Conservation (phyloP, 768 basidiomycete genomes). For the Trametes maxima region DNA sequence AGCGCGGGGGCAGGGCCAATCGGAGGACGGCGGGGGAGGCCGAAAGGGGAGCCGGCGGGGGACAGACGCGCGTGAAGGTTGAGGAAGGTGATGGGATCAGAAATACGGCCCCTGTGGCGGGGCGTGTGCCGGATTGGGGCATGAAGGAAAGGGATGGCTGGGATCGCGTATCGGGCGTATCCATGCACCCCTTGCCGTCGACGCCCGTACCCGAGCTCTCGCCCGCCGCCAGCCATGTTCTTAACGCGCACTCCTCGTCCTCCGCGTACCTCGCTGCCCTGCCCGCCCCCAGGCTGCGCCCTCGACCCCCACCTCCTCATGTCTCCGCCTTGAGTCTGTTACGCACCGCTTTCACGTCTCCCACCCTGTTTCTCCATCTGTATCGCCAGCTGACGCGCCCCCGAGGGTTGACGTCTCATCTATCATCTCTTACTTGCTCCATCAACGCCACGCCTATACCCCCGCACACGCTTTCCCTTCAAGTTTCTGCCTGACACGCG, state of each 20-base stretch:
- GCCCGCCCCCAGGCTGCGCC: background rate
- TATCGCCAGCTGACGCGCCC: background rate
- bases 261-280: constrained; percentile 2
- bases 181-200: constrained; percentile 8
- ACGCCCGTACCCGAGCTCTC: background rate
- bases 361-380: constrained; percentile 1
- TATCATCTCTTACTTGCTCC: constrained; percentile 13
- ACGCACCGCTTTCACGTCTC: background rate
- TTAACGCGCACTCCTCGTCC: background rate
- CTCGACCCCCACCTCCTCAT: background rate
- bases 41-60: background rate
- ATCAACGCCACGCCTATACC: constrained; percentile 14
- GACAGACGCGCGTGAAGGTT: background rate
- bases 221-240: background rate
- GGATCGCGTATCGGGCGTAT: background rate
- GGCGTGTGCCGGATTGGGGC: constrained; percentile 4
- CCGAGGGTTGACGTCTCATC: constrained; percentile 5
- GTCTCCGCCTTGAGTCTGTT: background rate
- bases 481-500: constrained; percentile 4
- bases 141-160: constrained; percentile 8
- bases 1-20: background rate
- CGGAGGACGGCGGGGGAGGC: background rate
- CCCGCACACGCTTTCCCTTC: background rate
- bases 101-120: constrained; percentile 9
- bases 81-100: constrained; percentile 16